Base-by-base conservation (phyloP, 1,139 yeast genomes). In the Yamadazyma oceani region DNA sequence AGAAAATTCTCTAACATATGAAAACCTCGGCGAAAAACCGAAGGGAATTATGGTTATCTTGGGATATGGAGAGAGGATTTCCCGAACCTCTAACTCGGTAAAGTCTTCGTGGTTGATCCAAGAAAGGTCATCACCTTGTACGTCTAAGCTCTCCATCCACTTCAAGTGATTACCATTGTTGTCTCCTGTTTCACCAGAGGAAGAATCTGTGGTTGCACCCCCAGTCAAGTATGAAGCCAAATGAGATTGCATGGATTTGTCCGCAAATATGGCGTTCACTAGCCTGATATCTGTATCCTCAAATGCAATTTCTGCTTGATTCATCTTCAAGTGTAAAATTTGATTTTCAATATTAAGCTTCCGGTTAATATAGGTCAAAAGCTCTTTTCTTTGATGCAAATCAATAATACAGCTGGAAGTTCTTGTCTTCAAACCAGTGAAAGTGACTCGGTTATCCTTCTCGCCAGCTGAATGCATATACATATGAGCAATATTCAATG, bases 41-140 rank as follows among this genome's bases (percentile, higher is more conserved):
- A 90, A 68, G 1, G 95, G 94, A 14, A 69, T 51, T 0, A 86
- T 73, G 13, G 64, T 63, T 34, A 90, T 73, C 31, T 68, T 62
- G 0, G 95, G 92, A 32, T 70, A 61, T 2, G 75, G 67, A 4
- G 76, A 65, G 2, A 60, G 66, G 17, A 67, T 58, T 43, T 73
- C 66, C n/a, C 63, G 63, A 48, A 72, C 68, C 52, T 78, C 87
- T 31, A 90, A 63, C 53, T 92, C 97, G 12, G 78, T 69, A 51
- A 81, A 92, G 60, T 92, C 98, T 42, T 85, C 80, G 22, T 75
- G 62, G 54, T 92, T 97, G 36, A 81, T 66, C 97, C 97, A 92
- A 0, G 78, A 57, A 38, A 65, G 56, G 46, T 82, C 87, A 36
- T 60, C 61, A 22, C 71, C 78, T 23, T 61, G 58, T 7, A 65